Evolutionary conservation across 108 stramenopile genomes (phyloP).

Genomic region (Stephanodiscus minutulus): DNA sequence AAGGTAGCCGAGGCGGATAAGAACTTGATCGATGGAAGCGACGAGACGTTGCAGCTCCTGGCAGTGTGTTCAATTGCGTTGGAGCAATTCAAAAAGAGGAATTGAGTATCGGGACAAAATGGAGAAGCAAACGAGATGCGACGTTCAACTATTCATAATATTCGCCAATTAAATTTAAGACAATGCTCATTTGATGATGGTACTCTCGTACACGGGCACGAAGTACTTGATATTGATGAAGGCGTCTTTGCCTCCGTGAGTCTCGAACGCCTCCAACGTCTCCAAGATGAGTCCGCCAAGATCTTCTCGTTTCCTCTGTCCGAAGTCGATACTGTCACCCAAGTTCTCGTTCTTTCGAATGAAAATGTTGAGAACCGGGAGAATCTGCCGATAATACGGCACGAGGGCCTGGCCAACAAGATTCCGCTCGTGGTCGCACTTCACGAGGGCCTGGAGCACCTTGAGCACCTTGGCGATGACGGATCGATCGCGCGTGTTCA

Average conservation of each 20-base stretch:
- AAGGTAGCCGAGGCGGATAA: conserved; percentile 93
- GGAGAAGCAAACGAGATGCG: not conserved
- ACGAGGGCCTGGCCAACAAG: conserved; percentile 88
- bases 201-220: conserved; percentile 70
- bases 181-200: conserved; percentile 25
- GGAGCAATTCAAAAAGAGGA: conserved; percentile 53
- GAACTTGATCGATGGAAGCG: conserved; percentile 93
- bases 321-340: conserved; percentile 86
- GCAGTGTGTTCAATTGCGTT: conserved; percentile 81
- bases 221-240: conserved; percentile 90
- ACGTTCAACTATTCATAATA: conserved; percentile 5
- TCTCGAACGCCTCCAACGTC: conserved; percentile 84
- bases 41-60: conserved; percentile 94
- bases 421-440: conserved; percentile 77
- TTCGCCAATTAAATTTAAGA: not conserved
- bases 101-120: not conserved
- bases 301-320: conserved; percentile 76
- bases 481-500: conserved; percentile 79
- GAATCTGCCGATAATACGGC: conserved; percentile 89
- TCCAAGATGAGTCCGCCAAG: conserved; percentile 82
- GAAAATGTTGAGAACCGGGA: conserved; percentile 88
- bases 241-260: conserved; percentile 84
- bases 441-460: conserved; percentile 85
- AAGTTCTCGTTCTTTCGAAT: conserved; percentile 75
- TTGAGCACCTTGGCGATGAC: conserved; percentile 90